Base-by-base conservation (phyloP, 768 basidiomycete species). In the Rhizopogon vinicolor region DNA sequence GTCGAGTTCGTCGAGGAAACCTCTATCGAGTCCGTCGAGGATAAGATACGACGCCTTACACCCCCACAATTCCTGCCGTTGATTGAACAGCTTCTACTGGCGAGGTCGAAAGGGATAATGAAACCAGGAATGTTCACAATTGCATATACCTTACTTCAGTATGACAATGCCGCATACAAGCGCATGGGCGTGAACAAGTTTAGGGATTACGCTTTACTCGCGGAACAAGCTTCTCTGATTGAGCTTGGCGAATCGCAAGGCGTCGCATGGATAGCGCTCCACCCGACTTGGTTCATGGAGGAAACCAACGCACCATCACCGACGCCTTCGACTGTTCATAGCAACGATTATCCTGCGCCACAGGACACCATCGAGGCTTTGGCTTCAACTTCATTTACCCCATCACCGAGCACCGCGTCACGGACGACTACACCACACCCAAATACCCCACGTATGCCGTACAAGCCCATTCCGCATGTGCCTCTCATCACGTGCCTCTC, bases 121-220 rank as follows among this genome's bases (percentile, higher is more conserved):
- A 70, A 63, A 13, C 72, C 77, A 8, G 63, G 70, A 5, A 75
- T 79, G 22, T 75, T 77, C 18, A 57, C n/a, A 1, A 53, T 83
- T 33, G 75, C 74, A 5, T 0, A 62, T n/a, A 68, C 70, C 18
- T 63, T 83, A 2, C 12, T 60, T 39, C 56, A 63, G 35, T 19
- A 31, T 25, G 71, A 75, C 46, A 65, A 65, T 10, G 52, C 58
- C 29, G 51, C 59, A 40, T 72, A 70, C 53, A 52, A 49, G 44
- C 67, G 61, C 16, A 64, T 49, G 0, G 65, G 72, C 14, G 67
- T 59, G 51, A 53, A 46, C 0, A 71, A 18, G 25, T 72, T 72
- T 45, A 58, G 57, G 40, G 58, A 68, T 12, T 73, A 71, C 37
- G 45, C 48, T 22, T 55, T 57, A 12, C 44, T 68, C 37, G 70